phyloP scores from a whole-genome alignment of 2,329 filamentous ascomycete species.

The Penicillium crustosum region DNA sequence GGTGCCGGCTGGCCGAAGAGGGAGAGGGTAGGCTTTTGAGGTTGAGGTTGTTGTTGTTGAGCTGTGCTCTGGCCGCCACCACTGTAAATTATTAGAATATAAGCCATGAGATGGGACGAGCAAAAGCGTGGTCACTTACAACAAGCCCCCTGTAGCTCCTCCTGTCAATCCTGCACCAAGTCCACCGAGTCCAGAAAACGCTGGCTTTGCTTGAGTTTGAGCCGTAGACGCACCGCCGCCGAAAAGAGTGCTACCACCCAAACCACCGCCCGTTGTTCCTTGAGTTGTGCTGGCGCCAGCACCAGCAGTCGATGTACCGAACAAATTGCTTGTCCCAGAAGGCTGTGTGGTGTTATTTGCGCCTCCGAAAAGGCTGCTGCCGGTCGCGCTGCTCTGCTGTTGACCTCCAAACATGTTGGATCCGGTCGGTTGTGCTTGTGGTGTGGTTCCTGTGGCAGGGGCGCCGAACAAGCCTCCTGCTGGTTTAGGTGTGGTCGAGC shows the following conservation, averaged over 20 bases:
- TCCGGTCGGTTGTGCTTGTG: slow-evolving; percentile 31
- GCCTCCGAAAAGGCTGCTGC: slow-evolving; percentile 33
- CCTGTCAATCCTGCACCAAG: not conserved
- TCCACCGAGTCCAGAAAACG: slow-evolving; percentile 24
- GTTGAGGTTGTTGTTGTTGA: slow-evolving; percentile 31
- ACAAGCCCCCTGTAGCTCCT: not conserved
- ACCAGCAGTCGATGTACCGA: slow-evolving; percentile 28
- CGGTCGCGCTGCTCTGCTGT: slow-evolving; percentile 29
- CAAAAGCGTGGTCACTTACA: not conserved
- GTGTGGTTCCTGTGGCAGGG: slow-evolving; percentile 26
- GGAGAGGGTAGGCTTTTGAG: slow-evolving; percentile 50
- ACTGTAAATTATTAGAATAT: slow-evolving; percentile 13
- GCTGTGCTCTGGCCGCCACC: slow-evolving; percentile 27
- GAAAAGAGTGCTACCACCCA: slow-evolving; percentile 4
- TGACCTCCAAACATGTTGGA: slow-evolving; percentile 37
- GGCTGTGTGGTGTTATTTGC: slow-evolving; percentile 32
- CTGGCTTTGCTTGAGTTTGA: slow-evolving; percentile 38
- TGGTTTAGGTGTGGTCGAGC: slow-evolving; percentile 33
- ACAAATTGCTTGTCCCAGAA: slow-evolving; percentile 30
- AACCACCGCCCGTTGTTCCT: slow-evolving; percentile 13
- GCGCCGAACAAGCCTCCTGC: slow-evolving; percentile 36
- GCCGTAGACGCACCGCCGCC: slow-evolving; percentile 20
- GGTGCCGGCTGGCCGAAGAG: slow-evolving; percentile 40
- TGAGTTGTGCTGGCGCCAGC: slow-evolving; percentile 14
- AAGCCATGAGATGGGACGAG: not conserved